phyloP scores from a whole-genome alignment of 345 rosid species.

The Theobroma cacao region DNA sequence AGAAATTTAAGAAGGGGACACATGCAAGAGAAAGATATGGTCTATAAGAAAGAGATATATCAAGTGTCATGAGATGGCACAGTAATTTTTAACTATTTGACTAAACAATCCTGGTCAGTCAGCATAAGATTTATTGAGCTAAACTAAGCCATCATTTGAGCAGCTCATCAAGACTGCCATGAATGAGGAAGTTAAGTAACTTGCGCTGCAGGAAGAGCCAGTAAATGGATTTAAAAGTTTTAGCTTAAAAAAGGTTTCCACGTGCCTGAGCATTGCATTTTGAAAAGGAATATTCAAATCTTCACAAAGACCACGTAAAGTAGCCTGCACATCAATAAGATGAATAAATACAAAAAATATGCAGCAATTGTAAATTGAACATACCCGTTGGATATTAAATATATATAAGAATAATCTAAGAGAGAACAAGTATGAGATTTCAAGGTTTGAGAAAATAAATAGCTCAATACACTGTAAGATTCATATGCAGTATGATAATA shows the following conservation, averaged over 20 bases:
- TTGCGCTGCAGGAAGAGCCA: not conserved
- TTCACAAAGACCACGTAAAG: constrained; percentile 69
- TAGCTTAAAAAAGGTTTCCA: not conserved
- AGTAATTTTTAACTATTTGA: not conserved
- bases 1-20: not conserved
- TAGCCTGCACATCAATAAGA: constrained; percentile 43
- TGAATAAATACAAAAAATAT: not conserved
- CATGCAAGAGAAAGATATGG: not conserved
- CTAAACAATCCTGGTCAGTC: not conserved
- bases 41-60: not conserved
- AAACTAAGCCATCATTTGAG: not conserved
- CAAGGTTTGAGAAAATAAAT: not conserved
- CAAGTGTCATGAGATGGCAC: not conserved
- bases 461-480: not conserved
- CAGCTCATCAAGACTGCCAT: not conserved
- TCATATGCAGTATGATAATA: not conserved
- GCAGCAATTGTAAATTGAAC: not conserved
- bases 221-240: not conserved
- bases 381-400: not conserved
- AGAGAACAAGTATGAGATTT: not conserved
- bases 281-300: constrained; percentile 78
- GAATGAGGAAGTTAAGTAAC: not conserved
- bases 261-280: constrained; percentile 70
- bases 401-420: not conserved
- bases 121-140: not conserved